phyloP scores from a whole-genome alignment of 2,329 filamentous ascomycete genomes.

The Fusarium xyrophilum region DNA sequence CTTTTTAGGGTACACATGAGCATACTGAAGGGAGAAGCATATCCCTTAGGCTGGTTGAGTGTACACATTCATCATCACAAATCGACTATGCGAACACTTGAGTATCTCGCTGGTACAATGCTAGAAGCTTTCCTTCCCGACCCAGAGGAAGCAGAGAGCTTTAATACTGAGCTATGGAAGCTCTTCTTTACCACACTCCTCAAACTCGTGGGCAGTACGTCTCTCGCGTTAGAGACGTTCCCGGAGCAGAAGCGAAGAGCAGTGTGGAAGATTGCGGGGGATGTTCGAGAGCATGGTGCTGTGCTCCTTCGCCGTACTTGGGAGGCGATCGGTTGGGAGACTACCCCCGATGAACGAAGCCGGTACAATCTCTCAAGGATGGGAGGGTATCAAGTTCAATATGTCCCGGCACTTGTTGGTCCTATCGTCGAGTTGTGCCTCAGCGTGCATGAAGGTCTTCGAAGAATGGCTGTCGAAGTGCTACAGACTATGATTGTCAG shows the following conservation, averaged over 20 bases:
- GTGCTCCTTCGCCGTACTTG: constrained; percentile 84
- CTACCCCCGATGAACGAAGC: constrained; percentile 76
- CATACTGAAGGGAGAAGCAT: constrained; percentile 86
- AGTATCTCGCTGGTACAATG: constrained; percentile 80
- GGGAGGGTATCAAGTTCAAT: constrained; percentile 98
- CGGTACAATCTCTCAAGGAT: constrained; percentile 82
- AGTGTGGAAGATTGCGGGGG: constrained; percentile 98
- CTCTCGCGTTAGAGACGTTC: constrained; percentile 90
- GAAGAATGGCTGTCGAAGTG: constrained; percentile 89
- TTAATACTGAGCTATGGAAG: constrained; percentile 94
- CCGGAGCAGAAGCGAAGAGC: constrained; percentile 95
- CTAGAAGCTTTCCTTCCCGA: constrained; percentile 85
- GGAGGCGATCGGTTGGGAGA: constrained; percentile 98
- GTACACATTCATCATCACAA: constrained; percentile 93
- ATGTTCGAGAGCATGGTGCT: constrained; percentile 90
- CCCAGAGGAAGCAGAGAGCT: constrained; percentile 88
- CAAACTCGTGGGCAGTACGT: constrained; percentile 86
- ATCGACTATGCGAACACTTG: constrained; percentile 83
- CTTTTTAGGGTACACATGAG: constrained; percentile 86
- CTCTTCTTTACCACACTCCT: constrained; percentile 89
- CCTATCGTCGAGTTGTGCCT: constrained; percentile 93
- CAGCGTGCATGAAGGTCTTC: constrained; percentile 90
- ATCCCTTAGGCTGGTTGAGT: constrained; percentile 89
- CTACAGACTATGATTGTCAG: constrained; percentile 98
- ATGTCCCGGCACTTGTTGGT: constrained; percentile 88